Percentiles rank a stretch among this genome's conserved stretches.
Evolutionary conservation across 2,329 filamentous ascomycete species (phyloP).

Genomic region (Hawksworthiomyces lignivorus): DNA sequence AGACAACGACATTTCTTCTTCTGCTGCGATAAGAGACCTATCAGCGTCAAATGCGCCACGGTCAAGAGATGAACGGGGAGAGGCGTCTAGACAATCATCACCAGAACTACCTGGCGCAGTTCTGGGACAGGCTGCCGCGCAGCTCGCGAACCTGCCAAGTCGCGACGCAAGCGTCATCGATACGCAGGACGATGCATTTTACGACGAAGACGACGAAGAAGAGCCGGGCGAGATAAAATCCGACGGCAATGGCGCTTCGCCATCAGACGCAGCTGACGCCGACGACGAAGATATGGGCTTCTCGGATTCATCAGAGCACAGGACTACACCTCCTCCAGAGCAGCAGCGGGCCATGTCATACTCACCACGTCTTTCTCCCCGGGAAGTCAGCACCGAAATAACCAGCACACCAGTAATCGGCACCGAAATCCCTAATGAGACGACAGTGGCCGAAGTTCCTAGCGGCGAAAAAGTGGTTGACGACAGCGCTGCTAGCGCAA

Average conservation of each 20-base stretch:
- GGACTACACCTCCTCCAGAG: not conserved
- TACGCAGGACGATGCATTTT: conserved; percentile 15
- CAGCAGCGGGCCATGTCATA: conserved; percentile 10
- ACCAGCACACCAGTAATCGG: not conserved
- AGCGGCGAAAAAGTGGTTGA: too few relatives aligned
- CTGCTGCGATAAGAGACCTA: too few relatives aligned
- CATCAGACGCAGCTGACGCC: conserved; percentile 10
- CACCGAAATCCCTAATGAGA: too few relatives aligned
- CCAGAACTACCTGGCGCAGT: not conserved
- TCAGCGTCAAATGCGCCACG: too few relatives aligned
- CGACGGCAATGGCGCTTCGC: conserved; percentile 3
- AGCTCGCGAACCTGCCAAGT: conserved; percentile 10
- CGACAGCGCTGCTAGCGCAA: too few relatives aligned
- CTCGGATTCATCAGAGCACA: conserved; percentile 10
- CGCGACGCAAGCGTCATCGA: conserved; percentile 17
- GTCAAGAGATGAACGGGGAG: too few relatives aligned
- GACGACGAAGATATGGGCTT: conserved; percentile 14
- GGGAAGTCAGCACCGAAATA: not conserved
- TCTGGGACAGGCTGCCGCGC: conserved; percentile 2
- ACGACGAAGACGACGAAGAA: conserved; percentile 15
- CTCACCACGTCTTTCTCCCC: conserved; percentile 11
- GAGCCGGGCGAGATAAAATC: conserved; percentile 11
- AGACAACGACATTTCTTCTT: conserved; percentile 5
- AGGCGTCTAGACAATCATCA: not conserved
- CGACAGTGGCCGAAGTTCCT: too few relatives aligned